A percentile compares a stretch with the other conserved stretches of the same genome.
phyloP scores from a whole-genome alignment of 1,284 basidiomycete genomes.

The Austroboletus niveus region DNA sequence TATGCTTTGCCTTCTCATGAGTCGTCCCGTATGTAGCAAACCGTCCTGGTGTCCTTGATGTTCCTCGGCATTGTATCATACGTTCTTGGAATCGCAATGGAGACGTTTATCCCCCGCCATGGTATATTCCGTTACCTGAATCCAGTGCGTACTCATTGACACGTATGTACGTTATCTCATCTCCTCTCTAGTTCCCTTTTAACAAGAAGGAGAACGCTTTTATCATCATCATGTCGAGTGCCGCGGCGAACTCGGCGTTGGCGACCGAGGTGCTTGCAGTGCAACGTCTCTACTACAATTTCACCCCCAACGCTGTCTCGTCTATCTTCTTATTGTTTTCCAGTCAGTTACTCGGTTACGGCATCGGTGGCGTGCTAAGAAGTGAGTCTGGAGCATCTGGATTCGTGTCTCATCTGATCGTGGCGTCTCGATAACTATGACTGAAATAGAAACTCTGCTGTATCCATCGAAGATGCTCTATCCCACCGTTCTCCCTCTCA shows the following conservation, averaged over 20 bases:
- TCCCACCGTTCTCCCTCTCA: constrained; percentile 50
- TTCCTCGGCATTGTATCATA: constrained; percentile 51
- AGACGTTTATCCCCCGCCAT: constrained; percentile 45
- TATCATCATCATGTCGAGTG: constrained; percentile 67
- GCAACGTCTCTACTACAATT: constrained; percentile 54
- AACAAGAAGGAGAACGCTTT: constrained; percentile 57
- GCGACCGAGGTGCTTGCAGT: constrained; percentile 68
- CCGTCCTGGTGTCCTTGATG: constrained; percentile 46
- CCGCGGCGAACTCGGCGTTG: constrained; percentile 61
- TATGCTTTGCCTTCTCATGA: background rate
- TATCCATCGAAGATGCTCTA: constrained; percentile 70
- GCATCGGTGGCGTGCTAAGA: constrained; percentile 61
- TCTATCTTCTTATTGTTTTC: constrained; percentile 59
- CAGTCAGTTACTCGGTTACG: constrained; percentile 60
- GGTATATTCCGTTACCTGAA: constrained; percentile 55
- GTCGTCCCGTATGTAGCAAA: constrained; percentile 35
- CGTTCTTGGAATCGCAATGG: constrained; percentile 40
- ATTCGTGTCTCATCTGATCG: background rate
- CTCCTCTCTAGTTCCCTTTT: constrained; percentile 35
- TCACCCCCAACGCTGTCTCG: constrained; percentile 49
- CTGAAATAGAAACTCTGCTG: constrained; percentile 43
- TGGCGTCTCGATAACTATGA: background rate
- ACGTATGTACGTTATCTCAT: constrained; percentile 16
- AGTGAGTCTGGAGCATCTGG: constrained; percentile 26
- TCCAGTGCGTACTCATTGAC: constrained; percentile 38